Conservation (phyloP, 2,329 filamentous ascomycete species). For the Verticillium klebahnii region DNA sequence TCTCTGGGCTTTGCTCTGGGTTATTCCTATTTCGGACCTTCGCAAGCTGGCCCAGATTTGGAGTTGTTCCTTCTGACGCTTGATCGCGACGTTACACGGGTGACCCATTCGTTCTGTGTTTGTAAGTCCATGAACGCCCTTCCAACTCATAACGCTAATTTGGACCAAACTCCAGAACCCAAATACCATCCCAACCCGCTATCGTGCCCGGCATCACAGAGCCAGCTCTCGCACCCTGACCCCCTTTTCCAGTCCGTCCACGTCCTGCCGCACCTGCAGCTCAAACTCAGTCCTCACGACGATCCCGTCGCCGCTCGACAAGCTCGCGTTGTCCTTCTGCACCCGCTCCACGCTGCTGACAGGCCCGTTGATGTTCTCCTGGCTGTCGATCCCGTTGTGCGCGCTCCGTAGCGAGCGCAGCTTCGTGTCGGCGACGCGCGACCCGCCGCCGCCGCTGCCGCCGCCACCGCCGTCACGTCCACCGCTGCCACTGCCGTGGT, state of each 20-base stretch:
- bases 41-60: too few relatives aligned
- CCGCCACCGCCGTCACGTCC: background rate
- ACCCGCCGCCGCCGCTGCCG: background rate
- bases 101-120: too few relatives aligned
- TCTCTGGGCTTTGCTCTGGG: too few relatives aligned
- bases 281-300: background rate
- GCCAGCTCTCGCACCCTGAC: background rate
- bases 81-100: too few relatives aligned
- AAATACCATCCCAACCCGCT: background rate
- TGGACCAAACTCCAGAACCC: background rate
- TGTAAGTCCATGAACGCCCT: too few relatives aligned
- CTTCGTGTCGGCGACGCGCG: background rate
- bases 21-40: too few relatives aligned
- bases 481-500: background rate
- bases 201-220: background rate
- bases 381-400: background rate
- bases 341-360: background rate
- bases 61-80: too few relatives aligned
- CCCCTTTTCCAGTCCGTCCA: background rate
- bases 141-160: too few relatives aligned
- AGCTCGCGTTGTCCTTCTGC: background rate
- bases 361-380: background rate
- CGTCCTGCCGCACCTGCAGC: background rate
- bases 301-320: background rate
- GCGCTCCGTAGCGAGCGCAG: background rate